Conservation (phyloP, 192 early-diverging fungal species). For the Coemansia guatemalensis region DNA sequence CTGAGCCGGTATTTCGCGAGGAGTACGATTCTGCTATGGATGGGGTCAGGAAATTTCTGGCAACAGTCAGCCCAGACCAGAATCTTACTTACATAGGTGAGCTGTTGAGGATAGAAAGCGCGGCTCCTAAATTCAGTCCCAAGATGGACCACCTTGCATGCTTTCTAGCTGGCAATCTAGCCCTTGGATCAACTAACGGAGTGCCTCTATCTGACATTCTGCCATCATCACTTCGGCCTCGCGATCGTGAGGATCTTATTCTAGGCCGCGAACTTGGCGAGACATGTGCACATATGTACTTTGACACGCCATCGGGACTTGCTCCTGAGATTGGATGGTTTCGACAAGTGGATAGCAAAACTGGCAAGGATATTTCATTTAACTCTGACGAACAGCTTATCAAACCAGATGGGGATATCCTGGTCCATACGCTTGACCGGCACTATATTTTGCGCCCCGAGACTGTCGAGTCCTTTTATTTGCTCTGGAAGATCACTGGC, state of each 20-base stretch:
- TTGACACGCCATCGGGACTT: constrained; percentile 73
- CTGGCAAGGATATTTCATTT: not conserved
- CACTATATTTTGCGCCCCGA: constrained; percentile 79
- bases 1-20: constrained; percentile 61
- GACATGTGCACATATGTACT: constrained; percentile 84
- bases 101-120: constrained; percentile 58
- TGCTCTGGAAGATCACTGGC: constrained; percentile 81
- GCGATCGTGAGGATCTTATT: constrained; percentile 63
- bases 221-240: constrained; percentile 3
- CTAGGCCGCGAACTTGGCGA: constrained; percentile 78
- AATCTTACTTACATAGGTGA: constrained; percentile 32
- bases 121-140: constrained; percentile 35
- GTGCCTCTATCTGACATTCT: constrained; percentile 15
- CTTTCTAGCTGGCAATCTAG: constrained; percentile 65
- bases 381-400: constrained; percentile 16
- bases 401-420: constrained; percentile 28
- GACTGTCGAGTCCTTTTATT: constrained; percentile 85
- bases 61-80: constrained; percentile 16
- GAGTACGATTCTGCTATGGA: constrained; percentile 65
- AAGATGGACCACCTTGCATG: constrained; percentile 95
- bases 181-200: constrained; percentile 46
- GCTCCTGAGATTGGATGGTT: constrained; percentile 57
- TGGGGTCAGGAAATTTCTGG: constrained; percentile 43
- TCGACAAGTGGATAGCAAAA: not conserved
- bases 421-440: constrained; percentile 17